Percentiles rank a stretch among this genome's conserved stretches.
Evolutionary conservation across 2,329 filamentous ascomycete species (phyloP).

Genomic region (Curvularia sp.): DNA sequence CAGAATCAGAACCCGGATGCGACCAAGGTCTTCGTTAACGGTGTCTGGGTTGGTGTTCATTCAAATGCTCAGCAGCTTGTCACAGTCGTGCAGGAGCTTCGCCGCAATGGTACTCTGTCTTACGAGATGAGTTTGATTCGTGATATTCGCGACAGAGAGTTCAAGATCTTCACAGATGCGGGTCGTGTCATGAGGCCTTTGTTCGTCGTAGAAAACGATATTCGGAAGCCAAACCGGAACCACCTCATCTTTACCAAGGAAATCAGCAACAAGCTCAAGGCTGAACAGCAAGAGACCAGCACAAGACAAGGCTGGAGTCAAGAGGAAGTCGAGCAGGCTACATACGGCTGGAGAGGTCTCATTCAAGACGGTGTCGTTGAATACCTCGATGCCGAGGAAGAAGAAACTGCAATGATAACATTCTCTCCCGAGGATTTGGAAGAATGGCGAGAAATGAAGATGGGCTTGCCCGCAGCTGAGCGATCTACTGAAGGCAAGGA

Average conservation of each 20-base stretch:
- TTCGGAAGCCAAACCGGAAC: conserved; percentile 75
- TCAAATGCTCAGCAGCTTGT: conserved; percentile 87
- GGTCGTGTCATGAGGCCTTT: conserved; percentile 92
- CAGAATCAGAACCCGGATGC: conserved; percentile 76
- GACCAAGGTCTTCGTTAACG: conserved; percentile 98
- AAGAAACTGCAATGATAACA: conserved; percentile 98
- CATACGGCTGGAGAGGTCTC: conserved; percentile 88
- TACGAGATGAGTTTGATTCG: conserved; percentile 94
- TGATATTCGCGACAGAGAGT: conserved; percentile 95
- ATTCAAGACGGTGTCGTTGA: conserved; percentile 87
- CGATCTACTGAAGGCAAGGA: conserved; percentile 69
- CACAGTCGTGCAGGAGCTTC: conserved; percentile 75
- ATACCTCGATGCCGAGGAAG: conserved; percentile 96
- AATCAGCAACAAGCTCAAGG: conserved; percentile 76
- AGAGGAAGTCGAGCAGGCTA: conserved; percentile 64
- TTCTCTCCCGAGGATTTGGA: conserved; percentile 98
- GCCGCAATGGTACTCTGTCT: conserved; percentile 81
- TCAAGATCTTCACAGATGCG: conserved; percentile 98
- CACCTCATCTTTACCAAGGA: conserved; percentile 81
- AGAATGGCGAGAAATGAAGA: conserved; percentile 55
- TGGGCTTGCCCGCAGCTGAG: conserved; percentile 48
- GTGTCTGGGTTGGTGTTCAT: conserved; percentile 96
- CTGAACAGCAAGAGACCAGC: conserved; percentile 69
- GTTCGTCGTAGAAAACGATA: conserved; percentile 90
- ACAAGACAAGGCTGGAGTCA: conserved; percentile 64